These are phyloP conservation scores for Albizia julibrissin DNA, from an alignment of 306 rosid species.

Conservation along the genomic window DNA sequence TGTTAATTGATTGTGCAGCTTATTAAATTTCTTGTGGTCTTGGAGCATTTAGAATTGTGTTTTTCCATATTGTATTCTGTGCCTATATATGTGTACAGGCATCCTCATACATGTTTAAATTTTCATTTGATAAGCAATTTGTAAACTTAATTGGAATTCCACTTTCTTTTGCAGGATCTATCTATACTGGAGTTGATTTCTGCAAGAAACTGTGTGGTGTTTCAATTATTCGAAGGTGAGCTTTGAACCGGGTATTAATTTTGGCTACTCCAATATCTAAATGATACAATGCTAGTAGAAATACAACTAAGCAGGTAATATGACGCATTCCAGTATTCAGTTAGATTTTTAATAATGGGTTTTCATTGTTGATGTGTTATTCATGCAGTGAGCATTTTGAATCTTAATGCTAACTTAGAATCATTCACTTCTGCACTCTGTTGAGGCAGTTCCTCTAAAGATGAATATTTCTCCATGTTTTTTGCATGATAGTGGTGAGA, in stretches of 20 bases:
- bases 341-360: background rate
- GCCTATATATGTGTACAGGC: background rate
- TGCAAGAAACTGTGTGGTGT: constrained; percentile 97
- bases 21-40: background rate
- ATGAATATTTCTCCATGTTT: constrained; percentile 25
- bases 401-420: constrained; percentile 17
- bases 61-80: background rate
- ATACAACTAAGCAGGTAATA: background rate
- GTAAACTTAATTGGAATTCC: background rate
- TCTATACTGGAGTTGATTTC: constrained; percentile 95
- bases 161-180: constrained; percentile 63
- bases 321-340: background rate
- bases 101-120: background rate
- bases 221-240: constrained; percentile 96
- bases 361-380: background rate
- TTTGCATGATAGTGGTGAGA: constrained; percentile 77
- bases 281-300: constrained; percentile 9
- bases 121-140: background rate
- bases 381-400: constrained; percentile 7
- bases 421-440: background rate
- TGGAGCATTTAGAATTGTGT: background rate
- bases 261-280: constrained; percentile 28
- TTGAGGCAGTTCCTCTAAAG: background rate
- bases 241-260: constrained; percentile 53
- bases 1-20: background rate